Evolutionary conservation across 805 yeast genomes (phyloP).

Genomic region (Aciculoconidium aculeatum): DNA sequence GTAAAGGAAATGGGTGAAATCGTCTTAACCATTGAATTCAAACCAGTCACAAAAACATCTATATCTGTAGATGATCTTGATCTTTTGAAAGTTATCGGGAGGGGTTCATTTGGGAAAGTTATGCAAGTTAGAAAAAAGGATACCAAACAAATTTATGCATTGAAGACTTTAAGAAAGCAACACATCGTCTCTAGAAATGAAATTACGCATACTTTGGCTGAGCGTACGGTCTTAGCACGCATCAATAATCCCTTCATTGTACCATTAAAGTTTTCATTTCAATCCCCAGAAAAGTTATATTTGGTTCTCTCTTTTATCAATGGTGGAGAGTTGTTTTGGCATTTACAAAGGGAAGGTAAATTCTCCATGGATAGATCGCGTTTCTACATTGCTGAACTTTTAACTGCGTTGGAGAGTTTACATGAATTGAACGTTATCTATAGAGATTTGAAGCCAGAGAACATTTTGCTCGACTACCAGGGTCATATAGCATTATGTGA

Average conservation of each 20-base stretch:
- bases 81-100: constrained; percentile 89
- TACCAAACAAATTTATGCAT: constrained; percentile 89
- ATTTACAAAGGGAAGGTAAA: constrained; percentile 83
- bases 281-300: constrained; percentile 91
- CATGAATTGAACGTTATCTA: constrained; percentile 91
- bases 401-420: constrained; percentile 87
- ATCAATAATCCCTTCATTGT: constrained; percentile 94
- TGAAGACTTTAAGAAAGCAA: constrained; percentile 89
- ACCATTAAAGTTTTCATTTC: constrained; percentile 93
- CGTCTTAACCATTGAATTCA: constrained; percentile 62
- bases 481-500: constrained; percentile 98
- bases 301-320: constrained; percentile 88
- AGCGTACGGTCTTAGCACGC: constrained; percentile 88
- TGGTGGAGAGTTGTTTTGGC: constrained; percentile 96
- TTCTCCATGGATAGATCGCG: constrained; percentile 86
- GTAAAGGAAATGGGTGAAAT: constrained; percentile 43
- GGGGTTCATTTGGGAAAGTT: constrained; percentile 97
- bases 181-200: constrained; percentile 92
- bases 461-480: constrained; percentile 87
- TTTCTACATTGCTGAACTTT: constrained; percentile 89
- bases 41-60: constrained; percentile 55
- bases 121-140: constrained; percentile 98
- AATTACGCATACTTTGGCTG: constrained; percentile 94
- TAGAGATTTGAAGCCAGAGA: constrained; percentile 94
- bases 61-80: constrained; percentile 89